Evolutionary conservation across 108 stramenopile species (phyloP).

Genomic region (Cyclostephanos invisitatus): DNA sequence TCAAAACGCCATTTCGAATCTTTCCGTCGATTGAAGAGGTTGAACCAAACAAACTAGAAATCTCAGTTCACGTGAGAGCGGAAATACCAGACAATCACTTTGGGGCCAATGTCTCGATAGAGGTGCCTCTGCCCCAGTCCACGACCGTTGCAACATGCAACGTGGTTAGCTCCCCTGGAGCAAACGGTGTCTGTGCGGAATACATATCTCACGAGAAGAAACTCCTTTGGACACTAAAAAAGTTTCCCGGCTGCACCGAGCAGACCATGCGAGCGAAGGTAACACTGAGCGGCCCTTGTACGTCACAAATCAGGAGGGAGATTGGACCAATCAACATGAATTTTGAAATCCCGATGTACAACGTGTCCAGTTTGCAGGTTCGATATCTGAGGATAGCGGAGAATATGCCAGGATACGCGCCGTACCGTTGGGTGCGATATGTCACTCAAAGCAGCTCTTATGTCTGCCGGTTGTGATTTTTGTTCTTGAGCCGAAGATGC

Average conservation of each 20-base stretch:
- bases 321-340: conserved; percentile 97
- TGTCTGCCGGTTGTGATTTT: conserved; percentile 88
- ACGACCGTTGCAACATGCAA: conserved; percentile 72
- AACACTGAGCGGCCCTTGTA: conserved; percentile 71
- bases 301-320: conserved; percentile 85
- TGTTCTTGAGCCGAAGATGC: conserved; percentile 4
- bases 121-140: conserved; percentile 86
- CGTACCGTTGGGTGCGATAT: conserved; percentile 99
- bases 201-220: conserved; percentile 75
- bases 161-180: conserved; percentile 71
- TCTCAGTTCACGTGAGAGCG: conserved; percentile 87
- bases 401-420: conserved; percentile 94
- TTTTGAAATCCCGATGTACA: conserved; percentile 99
- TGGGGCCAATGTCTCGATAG: conserved; percentile 93
- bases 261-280: conserved; percentile 91
- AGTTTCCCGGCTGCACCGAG: conserved; percentile 96
- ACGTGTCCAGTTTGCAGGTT: conserved; percentile 97
- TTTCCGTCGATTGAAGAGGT: conserved; percentile 94
- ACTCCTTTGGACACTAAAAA: conserved; percentile 96
- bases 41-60: conserved; percentile 88
- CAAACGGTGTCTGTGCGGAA: conserved; percentile 76
- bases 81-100: conserved; percentile 97
- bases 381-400: conserved; percentile 97
- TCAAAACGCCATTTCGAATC: conserved; percentile 96
- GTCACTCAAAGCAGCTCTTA: conserved; percentile 97